Conservation (phyloP, 164 flowering plant genomes). For the Cinnamomum chago region DNA sequence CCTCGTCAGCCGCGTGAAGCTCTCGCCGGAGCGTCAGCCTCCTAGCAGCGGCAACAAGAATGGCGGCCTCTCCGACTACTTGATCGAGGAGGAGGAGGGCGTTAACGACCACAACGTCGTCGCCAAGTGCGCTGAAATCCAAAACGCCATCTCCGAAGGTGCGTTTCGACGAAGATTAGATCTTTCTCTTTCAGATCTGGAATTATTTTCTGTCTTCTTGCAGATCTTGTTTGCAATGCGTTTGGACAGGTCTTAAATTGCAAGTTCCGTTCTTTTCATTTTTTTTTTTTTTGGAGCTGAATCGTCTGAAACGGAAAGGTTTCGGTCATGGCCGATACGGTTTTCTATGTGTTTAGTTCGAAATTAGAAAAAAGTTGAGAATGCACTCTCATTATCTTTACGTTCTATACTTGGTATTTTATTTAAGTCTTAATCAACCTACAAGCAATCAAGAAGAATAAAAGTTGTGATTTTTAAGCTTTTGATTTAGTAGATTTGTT, state of each 20-base stretch:
- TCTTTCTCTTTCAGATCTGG: conserved; percentile 10
- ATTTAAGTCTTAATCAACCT: too few relatives aligned
- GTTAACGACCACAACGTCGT: conserved; percentile 59
- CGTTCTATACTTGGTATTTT: too few relatives aligned
- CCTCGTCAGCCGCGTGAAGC: conserved; percentile 45
- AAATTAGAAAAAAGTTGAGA: too few relatives aligned
- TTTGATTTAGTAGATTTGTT: too few relatives aligned
- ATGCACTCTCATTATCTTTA: too few relatives aligned
- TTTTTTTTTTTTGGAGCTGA: too few relatives aligned
- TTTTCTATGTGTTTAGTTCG: too few relatives aligned
- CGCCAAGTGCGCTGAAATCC: conserved; percentile 62
- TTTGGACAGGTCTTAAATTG: neutral
- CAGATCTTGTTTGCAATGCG: neutral
- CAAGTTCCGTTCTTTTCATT: too few relatives aligned
- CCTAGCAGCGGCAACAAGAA: conserved; percentile 20
- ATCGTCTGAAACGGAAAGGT: too few relatives aligned
- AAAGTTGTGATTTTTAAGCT: too few relatives aligned
- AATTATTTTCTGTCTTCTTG: neutral
- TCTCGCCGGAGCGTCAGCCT: conserved; percentile 30
- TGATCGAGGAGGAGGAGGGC: conserved; percentile 70
- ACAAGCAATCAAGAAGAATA: too few relatives aligned
- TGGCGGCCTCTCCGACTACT: conserved; percentile 36
- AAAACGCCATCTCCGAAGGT: conserved; percentile 69
- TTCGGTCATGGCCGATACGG: too few relatives aligned
- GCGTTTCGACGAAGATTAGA: neutral